phyloP scores from a whole-genome alignment of 78 protist species.

The Dictyostelium brefeldianum region DNA sequence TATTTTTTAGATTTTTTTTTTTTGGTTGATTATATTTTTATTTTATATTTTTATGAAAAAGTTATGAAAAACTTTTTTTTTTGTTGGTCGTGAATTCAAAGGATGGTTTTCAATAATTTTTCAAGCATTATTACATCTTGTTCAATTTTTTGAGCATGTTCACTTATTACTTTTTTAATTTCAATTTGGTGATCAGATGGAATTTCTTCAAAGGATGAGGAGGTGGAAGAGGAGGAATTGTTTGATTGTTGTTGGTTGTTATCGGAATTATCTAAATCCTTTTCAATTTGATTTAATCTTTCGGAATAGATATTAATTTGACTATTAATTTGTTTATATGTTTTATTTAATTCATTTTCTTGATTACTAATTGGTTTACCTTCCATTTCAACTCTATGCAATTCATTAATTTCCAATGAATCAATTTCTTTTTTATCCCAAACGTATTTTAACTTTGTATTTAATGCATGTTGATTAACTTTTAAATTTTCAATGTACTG shows the following conservation, averaged over 20 bases:
- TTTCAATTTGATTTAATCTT: conserved; percentile 23
- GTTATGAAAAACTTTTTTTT: no score
- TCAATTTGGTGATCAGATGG: conserved; percentile 16
- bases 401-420: not conserved
- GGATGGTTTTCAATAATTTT: conserved; percentile 8
- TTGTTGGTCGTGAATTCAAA: no score
- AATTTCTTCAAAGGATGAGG: not conserved
- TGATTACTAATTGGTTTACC: conserved; percentile 24
- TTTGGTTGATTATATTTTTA: no score
- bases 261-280: not conserved
- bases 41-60: no score
- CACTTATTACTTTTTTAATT: conserved; percentile 3
- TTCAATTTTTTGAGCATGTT: conserved; percentile 8
- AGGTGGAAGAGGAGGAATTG: not conserved
- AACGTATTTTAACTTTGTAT: not conserved
- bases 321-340: not conserved
- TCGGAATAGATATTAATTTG: conserved; percentile 19
- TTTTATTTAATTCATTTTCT: conserved; percentile 17
- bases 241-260: not conserved
- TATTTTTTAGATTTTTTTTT: no score
- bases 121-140: not conserved
- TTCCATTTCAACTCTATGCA: not conserved
- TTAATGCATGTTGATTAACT: conserved; percentile 5
- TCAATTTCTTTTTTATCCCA: conserved; percentile 30
- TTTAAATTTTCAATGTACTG: conserved; percentile 1